Evolutionary conservation across 2,329 filamentous ascomycete species (phyloP).

Genomic region (Xylaria sp.): DNA sequence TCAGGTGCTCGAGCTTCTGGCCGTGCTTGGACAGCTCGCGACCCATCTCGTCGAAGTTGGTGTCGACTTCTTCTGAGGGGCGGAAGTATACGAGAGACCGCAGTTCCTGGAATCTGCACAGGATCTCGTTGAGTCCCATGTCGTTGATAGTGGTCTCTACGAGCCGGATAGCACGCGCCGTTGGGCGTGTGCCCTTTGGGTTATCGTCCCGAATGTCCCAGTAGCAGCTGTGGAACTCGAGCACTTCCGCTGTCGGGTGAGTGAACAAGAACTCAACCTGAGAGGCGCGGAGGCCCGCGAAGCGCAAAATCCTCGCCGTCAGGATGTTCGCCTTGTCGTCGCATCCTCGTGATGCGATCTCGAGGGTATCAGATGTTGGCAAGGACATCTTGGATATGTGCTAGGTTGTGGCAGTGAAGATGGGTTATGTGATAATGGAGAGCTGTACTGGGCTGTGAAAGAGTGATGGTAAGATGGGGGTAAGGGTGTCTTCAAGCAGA

Average conservation of each 20-base stretch:
- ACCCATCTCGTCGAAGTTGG: background rate
- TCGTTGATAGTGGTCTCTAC: background rate
- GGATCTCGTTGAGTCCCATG: background rate
- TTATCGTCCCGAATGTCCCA: background rate
- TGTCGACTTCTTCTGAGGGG: background rate
- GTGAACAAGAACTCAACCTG: background rate
- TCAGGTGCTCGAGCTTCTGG: constrained; percentile 8
- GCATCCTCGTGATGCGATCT: background rate
- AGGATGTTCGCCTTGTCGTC: background rate
- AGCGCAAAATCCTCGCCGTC: background rate
- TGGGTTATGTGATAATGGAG: background rate
- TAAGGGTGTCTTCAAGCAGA: background rate
- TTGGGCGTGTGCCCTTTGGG: background rate
- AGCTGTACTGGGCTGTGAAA: background rate
- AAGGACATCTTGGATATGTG: background rate
- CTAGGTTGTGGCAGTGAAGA: background rate
- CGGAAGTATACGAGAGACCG: constrained; percentile 14
- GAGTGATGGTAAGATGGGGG: background rate
- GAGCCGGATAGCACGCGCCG: background rate
- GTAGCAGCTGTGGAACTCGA: background rate
- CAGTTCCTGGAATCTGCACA: background rate
- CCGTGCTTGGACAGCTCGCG: background rate
- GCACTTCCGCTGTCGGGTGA: background rate
- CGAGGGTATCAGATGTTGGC: background rate
- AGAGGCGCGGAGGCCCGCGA: background rate